Evolutionary conservation across 2,329 filamentous ascomycete genomes (phyloP).

Genomic region (Ophidiomyces ophidiicola): DNA sequence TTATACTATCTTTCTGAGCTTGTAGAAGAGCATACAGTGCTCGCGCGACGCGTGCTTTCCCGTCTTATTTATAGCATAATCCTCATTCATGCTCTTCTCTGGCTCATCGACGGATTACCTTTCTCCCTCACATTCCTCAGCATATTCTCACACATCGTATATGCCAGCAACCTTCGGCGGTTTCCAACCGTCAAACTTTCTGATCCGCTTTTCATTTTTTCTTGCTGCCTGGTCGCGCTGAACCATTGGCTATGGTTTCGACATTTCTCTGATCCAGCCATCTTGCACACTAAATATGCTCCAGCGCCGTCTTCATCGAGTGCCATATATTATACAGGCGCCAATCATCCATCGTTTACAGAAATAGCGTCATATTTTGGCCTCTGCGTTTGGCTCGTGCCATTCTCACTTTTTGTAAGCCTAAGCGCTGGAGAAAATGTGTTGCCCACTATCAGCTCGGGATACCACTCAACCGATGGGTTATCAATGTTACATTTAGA

Average conservation of each 20-base stretch:
- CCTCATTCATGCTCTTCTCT: constrained; percentile 58
- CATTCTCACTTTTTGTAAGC: constrained; percentile 89
- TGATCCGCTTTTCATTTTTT: constrained; percentile 74
- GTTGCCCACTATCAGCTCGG: constrained; percentile 73
- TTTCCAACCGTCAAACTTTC: constrained; percentile 71
- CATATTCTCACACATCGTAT: constrained; percentile 69
- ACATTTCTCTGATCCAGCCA: constrained; percentile 59
- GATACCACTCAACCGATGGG: constrained; percentile 41
- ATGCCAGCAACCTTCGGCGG: constrained; percentile 70
- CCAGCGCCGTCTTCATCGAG: constrained; percentile 15
- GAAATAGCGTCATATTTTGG: constrained; percentile 96
- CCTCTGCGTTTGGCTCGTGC: constrained; percentile 90
- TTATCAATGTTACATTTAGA: constrained; percentile 12
- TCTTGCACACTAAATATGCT: constrained; percentile 40
- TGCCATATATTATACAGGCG: constrained; percentile 24
- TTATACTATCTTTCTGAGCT: constrained; percentile 97
- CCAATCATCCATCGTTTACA: constrained; percentile 63
- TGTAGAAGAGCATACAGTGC: constrained; percentile 91
- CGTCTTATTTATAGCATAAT: constrained; percentile 77
- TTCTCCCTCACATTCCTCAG: constrained; percentile 60
- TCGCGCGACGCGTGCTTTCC: constrained; percentile 75
- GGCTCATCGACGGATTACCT: constrained; percentile 75
- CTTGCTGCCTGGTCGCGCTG: constrained; percentile 69
- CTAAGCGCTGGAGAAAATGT: constrained; percentile 91
- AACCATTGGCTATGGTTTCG: constrained; percentile 97